A percentile compares a stretch with the other conserved stretches of the same genome.
These are phyloP conservation scores for Chytriomyces sp. DNA, from an alignment of 192 early-diverging fungal species.

Conservation along the genomic window DNA sequence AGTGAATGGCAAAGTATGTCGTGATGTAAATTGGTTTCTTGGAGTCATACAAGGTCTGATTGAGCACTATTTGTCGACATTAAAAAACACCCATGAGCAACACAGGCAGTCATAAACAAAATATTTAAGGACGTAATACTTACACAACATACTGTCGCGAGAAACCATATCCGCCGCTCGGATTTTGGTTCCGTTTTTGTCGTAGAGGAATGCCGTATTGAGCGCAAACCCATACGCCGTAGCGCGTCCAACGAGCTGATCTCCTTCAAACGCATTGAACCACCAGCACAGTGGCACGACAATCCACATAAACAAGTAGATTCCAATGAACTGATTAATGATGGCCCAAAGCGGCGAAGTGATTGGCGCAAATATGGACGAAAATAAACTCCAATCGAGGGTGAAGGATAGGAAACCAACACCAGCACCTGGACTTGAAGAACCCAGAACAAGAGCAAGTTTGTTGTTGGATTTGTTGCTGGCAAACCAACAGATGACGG, in stretches of 20 bases:
- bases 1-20: conserved; percentile 38
- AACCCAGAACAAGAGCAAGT: conserved; percentile 26
- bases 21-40: conserved; percentile 24
- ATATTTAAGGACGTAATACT: too few species aligned
- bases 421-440: neutral
- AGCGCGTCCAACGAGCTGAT: conserved; percentile 1
- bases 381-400: conserved; percentile 24
- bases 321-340: conserved; percentile 10
- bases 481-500: neutral
- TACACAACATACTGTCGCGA: too few species aligned
- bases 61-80: neutral
- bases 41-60: conserved; percentile 22
- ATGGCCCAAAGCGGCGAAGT: conserved; percentile 3
- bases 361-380: conserved; percentile 6
- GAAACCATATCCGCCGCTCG: neutral
- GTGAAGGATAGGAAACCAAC: conserved; percentile 24
- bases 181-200: conserved; percentile 17
- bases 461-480: neutral
- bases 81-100: too few species aligned
- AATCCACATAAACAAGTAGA: conserved; percentile 29
- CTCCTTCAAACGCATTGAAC: conserved; percentile 31
- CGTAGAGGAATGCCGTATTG: conserved; percentile 16
- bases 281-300: conserved; percentile 36
- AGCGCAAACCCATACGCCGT: conserved; percentile 7
- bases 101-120: too few species aligned